A percentile compares a stretch with the other conserved stretches of the same genome.
phyloP scores from a whole-genome alignment of 805 yeast species.

The Candida manassasensis region DNA sequence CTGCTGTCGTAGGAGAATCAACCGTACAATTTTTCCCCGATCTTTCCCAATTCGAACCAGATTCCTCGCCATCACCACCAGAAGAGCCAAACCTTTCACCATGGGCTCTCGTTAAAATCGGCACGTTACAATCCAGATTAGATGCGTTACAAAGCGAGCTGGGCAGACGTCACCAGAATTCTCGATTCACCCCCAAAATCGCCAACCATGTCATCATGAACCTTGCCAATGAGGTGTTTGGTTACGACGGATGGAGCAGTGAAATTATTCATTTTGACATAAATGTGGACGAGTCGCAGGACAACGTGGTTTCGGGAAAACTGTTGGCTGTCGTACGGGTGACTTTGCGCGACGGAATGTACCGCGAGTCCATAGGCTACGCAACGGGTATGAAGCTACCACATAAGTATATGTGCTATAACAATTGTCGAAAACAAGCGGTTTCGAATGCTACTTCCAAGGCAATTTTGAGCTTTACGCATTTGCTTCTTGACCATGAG shows the following conservation, averaged over 20 bases:
- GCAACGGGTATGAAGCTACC: slow-evolving; percentile 35
- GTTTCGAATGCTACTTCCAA: slow-evolving; percentile 40
- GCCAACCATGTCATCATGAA: slow-evolving; percentile 20
- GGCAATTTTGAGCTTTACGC: slow-evolving; percentile 25
- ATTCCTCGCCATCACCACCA: slow-evolving; percentile 6
- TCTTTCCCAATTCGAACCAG: slow-evolving; percentile 11
- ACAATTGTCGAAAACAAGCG: slow-evolving; percentile 45
- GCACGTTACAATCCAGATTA: slow-evolving; percentile 44
- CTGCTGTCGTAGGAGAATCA: slow-evolving; percentile 2
- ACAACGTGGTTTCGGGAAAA: slow-evolving; percentile 17
- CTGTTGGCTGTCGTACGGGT: slow-evolving; percentile 30
- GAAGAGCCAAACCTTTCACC: slow-evolving; percentile 19
- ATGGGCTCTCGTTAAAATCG: slow-evolving; percentile 47
- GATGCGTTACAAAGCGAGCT: slow-evolving; percentile 28
- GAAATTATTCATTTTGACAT: slow-evolving; percentile 26
- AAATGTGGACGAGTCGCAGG: slow-evolving; percentile 8
- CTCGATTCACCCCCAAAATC: slow-evolving; percentile 4
- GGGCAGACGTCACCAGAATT: slow-evolving; percentile 11
- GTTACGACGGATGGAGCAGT: slow-evolving; percentile 55
- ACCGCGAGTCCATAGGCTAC: slow-evolving; percentile 30
- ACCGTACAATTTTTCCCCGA: slow-evolving; percentile 13
- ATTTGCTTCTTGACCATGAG: slow-evolving; percentile 9
- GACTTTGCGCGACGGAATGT: slow-evolving; percentile 42
- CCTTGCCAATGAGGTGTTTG: slow-evolving; percentile 50
- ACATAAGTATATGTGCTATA: slow-evolving; percentile 27